Evolutionary conservation across 2,329 filamentous ascomycete genomes (phyloP), one percentile per base, ranked within the genome.

Genomic region (Orbilia brochopaga): DNA sequence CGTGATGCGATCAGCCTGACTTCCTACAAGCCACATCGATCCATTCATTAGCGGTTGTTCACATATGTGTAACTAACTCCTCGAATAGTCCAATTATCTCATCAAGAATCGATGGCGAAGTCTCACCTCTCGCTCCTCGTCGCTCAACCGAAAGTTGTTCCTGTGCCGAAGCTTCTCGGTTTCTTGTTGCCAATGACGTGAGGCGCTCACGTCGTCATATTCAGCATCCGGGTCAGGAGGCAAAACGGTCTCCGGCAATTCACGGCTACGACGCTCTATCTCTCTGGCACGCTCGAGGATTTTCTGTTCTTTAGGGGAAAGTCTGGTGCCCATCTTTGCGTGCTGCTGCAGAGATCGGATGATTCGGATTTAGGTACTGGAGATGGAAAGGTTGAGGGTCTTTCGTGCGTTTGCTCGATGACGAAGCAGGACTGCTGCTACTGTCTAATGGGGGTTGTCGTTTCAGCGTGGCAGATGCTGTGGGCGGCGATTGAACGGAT

Each of bases 51-150:
- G 37, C 11, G 15, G 15, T 6, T 42, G n/a, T 6, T 13, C 37
- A 17, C 37, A 32, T 42, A 42, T n/a, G n/a, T n/a, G n/a, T n/a
- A n/a, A n/a, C n/a, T n/a, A n/a, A n/a, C n/a, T n/a, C n/a, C n/a
- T n/a, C n/a, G n/a, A n/a, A n/a, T n/a, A n/a, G n/a, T n/a, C n/a
- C n/a, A n/a, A n/a, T n/a, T n/a, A n/a, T n/a, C n/a, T n/a, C n/a
- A n/a, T n/a, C n/a, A n/a, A n/a, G n/a, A n/a, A n/a, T n/a, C n/a
- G n/a, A n/a, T n/a, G n/a, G n/a, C n/a, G 37, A 4, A 42, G 10
- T 48, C 48, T 5, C 51, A 69, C 64, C 56, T 44, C 2, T 11
- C 19, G n/a, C 13, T 69, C 64, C 1, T 15, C 17, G 1, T 27
- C 13, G 1, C 50, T 57, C 42, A 69, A 42, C 5, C n/a, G 19